phyloP scores from a whole-genome alignment of 2,329 filamentous ascomycete genomes.

The Alternaria infectoria region DNA sequence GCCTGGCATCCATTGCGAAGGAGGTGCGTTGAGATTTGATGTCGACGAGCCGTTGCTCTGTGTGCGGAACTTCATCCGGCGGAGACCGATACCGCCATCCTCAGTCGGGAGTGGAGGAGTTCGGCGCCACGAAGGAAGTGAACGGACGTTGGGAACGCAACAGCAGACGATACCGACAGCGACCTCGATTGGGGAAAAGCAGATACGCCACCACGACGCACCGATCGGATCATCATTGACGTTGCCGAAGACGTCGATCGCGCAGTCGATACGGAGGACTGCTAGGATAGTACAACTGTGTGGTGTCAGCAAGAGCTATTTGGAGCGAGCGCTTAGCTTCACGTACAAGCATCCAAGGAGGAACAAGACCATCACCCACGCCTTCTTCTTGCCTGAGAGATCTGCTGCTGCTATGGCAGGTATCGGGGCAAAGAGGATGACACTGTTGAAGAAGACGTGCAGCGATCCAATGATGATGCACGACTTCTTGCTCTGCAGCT shows the following conservation, averaged over 20 bases:
- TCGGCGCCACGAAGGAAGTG: constrained; percentile 14
- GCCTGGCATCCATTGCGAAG: constrained; percentile 21
- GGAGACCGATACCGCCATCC: constrained; percentile 19
- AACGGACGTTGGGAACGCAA: constrained; percentile 23
- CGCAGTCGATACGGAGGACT: constrained; percentile 28
- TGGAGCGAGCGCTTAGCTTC: background rate
- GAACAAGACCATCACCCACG: constrained; percentile 14
- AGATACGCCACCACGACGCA: constrained; percentile 27
- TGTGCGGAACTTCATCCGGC: constrained; percentile 22
- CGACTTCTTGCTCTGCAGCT: constrained; percentile 19
- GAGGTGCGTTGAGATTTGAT: constrained; percentile 20
- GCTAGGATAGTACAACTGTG: constrained; percentile 23
- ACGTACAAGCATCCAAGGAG: constrained; percentile 27
- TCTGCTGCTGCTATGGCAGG: constrained; percentile 20
- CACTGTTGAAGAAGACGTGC: constrained; percentile 25
- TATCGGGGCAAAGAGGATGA: constrained; percentile 17
- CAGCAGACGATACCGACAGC: constrained; percentile 28
- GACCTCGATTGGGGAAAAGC: constrained; percentile 28
- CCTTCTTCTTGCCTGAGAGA: constrained; percentile 18
- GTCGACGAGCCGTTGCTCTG: constrained; percentile 23
- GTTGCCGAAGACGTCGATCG: constrained; percentile 24
- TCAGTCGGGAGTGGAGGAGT: constrained; percentile 9
- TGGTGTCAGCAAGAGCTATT: constrained; percentile 1
- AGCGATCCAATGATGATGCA: constrained; percentile 27
- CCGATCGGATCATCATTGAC: constrained; percentile 19